Evolutionary conservation across 2,329 filamentous ascomycete species (phyloP).

Genomic region (Capronia epimyces): DNA sequence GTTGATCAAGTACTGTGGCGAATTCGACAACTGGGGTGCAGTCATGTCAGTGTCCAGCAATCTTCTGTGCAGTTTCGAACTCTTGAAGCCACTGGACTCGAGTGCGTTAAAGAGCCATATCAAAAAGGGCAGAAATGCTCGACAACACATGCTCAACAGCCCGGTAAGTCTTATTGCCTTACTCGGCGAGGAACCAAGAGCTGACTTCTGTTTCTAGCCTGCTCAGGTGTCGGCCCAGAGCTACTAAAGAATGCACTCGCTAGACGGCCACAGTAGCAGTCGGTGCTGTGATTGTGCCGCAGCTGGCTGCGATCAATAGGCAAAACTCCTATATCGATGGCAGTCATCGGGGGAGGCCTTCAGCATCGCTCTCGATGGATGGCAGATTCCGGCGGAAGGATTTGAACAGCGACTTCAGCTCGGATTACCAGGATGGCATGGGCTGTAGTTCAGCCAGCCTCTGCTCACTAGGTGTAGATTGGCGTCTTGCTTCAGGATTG

Average conservation of each 20-base stretch:
- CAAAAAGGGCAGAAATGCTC: slow-evolving; percentile 93
- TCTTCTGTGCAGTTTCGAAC: slow-evolving; percentile 91
- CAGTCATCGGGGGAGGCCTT: background rate
- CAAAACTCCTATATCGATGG: background rate
- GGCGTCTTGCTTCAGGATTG: background rate
- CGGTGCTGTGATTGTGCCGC: slow-evolving; percentile 1
- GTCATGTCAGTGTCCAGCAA: slow-evolving; percentile 97
- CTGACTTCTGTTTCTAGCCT: slow-evolving; percentile 32
- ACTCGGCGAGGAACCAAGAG: background rate
- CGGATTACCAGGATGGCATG: background rate
- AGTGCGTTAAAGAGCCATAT: slow-evolving; percentile 97
- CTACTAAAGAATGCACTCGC: slow-evolving; percentile 32
- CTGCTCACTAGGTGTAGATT: background rate
- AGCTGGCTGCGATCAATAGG: background rate
- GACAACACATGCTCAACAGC: slow-evolving; percentile 92
- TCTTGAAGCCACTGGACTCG: slow-evolving; percentile 92
- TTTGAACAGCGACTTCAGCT: background rate
- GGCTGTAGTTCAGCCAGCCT: background rate
- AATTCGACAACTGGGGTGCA: slow-evolving; percentile 98
- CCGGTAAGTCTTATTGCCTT: slow-evolving; percentile 60
- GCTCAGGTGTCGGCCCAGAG: slow-evolving; percentile 43
- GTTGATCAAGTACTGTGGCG: slow-evolving; percentile 74
- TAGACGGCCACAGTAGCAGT: background rate
- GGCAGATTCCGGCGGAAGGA: background rate
- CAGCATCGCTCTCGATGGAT: background rate